Evolutionary conservation across 257 asterid species (phyloP).

Genomic region (Phtheirospermum japonicum): DNA sequence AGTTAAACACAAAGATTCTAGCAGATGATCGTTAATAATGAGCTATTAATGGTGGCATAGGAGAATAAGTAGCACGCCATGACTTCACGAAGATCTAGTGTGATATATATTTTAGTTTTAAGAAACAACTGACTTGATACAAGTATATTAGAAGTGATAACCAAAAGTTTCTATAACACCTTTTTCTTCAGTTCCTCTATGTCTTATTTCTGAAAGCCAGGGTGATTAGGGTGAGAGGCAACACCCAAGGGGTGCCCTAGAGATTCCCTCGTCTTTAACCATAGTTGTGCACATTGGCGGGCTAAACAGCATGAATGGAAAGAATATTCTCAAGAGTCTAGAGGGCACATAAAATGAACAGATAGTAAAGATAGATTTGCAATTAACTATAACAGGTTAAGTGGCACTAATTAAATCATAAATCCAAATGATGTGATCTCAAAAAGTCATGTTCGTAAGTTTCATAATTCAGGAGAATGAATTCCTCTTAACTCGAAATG

Average conservation of each 20-base stretch:
- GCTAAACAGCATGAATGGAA: constrained; percentile 64
- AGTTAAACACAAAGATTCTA: too few relatives aligned
- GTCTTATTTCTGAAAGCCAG: constrained; percentile 46
- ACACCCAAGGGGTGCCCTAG: constrained; percentile 87
- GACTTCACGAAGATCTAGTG: neutral
- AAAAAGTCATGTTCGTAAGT: neutral
- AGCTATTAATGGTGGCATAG: too few relatives aligned
- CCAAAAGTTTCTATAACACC: constrained; percentile 42
- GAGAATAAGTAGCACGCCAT: too few relatives aligned
- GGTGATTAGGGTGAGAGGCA: constrained; percentile 47
- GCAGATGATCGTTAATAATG: too few relatives aligned
- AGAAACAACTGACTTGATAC: constrained; percentile 13
- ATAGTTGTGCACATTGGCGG: constrained; percentile 91
- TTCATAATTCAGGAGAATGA: neutral
- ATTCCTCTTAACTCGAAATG: constrained; percentile 13
- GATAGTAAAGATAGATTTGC: too few relatives aligned
- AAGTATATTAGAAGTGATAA: constrained; percentile 8
- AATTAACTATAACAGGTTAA: too few relatives aligned
- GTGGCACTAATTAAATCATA: constrained; percentile 24
- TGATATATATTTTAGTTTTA: neutral
- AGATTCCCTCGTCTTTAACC: constrained; percentile 90
- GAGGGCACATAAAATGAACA: neutral
- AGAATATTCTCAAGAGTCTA: constrained; percentile 11
- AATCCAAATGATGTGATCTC: constrained; percentile 1
- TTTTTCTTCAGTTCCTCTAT: constrained; percentile 56